Percentiles rank a stretch among this genome's conserved stretches.
These are phyloP conservation scores for Diaporthe sp. DNA, from an alignment of 2,329 filamentous ascomycete genomes.

Conservation along the genomic window DNA sequence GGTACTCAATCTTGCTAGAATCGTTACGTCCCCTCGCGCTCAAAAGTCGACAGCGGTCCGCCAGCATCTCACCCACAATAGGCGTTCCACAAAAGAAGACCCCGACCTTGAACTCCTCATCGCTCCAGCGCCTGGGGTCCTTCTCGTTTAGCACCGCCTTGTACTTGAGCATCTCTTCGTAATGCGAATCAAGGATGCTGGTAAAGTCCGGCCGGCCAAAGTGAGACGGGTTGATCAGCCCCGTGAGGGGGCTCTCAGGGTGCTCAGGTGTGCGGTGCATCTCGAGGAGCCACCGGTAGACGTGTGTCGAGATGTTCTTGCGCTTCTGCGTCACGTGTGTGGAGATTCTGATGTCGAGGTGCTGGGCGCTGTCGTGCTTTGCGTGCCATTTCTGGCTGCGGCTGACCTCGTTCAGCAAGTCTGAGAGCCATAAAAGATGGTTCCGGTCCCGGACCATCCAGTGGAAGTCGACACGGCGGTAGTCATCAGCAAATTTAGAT, in stretches of 20 bases:
- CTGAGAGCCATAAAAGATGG: constrained; percentile 66
- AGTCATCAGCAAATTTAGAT: constrained; percentile 46
- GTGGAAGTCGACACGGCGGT: constrained; percentile 67
- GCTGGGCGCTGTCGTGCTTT: constrained; percentile 46
- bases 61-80: constrained; percentile 64
- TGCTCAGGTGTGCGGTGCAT: constrained; percentile 62
- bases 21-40: constrained; percentile 62
- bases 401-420: constrained; percentile 62
- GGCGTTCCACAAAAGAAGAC: constrained; percentile 68
- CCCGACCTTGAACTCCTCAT: constrained; percentile 58
- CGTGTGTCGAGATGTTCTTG: constrained; percentile 61
- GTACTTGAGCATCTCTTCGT: constrained; percentile 59
- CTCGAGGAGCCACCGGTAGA: constrained; percentile 67
- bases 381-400: constrained; percentile 51
- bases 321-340: constrained; percentile 68
- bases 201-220: constrained; percentile 66
- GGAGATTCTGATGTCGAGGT: constrained; percentile 64
- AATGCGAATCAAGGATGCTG: constrained; percentile 63
- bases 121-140: constrained; percentile 34
- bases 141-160: constrained; percentile 14
- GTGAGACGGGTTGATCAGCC: constrained; percentile 62
- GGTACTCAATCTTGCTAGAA: constrained; percentile 57
- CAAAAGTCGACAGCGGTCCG: constrained; percentile 62
- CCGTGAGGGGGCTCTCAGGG: constrained; percentile 63
- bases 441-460: constrained; percentile 70